Evolutionary conservation across 208 protist species (phyloP).

Genomic region (Crithidia brevicula): DNA sequence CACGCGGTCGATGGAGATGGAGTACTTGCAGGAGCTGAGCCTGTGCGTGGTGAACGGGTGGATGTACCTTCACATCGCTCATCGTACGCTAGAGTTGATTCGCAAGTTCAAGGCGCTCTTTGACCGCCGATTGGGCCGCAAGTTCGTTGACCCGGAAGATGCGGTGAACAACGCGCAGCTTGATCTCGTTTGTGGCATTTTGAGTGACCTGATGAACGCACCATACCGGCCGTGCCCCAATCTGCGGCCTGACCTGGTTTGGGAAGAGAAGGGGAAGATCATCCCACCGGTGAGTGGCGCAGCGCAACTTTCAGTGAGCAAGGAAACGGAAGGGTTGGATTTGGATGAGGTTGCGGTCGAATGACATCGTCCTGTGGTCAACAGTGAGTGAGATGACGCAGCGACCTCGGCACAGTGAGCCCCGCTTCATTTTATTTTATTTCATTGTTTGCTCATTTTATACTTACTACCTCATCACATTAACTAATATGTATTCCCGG

Average conservation of each 20-base stretch:
- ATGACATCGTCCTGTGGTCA: too few species aligned
- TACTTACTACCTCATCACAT: too few species aligned
- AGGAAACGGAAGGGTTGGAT: too few species aligned
- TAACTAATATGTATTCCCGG: too few species aligned
- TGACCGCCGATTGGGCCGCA: slow-evolving; percentile 52
- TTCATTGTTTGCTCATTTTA: too few species aligned
- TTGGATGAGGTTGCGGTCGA: not conserved
- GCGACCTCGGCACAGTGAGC: too few species aligned
- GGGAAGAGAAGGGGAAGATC: slow-evolving; percentile 66
- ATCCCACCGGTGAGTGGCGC: slow-evolving; percentile 21
- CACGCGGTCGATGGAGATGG: slow-evolving; percentile 44
- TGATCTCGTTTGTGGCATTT: slow-evolving; percentile 55
- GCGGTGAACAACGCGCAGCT: slow-evolving; percentile 64
- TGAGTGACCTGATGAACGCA: slow-evolving; percentile 63
- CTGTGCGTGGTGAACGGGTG: slow-evolving; percentile 73
- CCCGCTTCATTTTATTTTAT: too few species aligned
- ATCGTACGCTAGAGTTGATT: slow-evolving; percentile 58
- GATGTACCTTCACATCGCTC: slow-evolving; percentile 72
- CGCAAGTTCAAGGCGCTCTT: slow-evolving; percentile 64
- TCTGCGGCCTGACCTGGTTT: slow-evolving; percentile 29
- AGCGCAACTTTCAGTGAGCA: not conserved
- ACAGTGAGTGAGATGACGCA: too few species aligned
- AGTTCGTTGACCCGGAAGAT: slow-evolving; percentile 62
- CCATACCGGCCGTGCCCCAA: slow-evolving; percentile 51
- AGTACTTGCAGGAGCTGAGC: slow-evolving; percentile 59